Evolutionary conservation across 257 asterid species (phyloP).

Genomic region (Nicotiana sylvestris): DNA sequence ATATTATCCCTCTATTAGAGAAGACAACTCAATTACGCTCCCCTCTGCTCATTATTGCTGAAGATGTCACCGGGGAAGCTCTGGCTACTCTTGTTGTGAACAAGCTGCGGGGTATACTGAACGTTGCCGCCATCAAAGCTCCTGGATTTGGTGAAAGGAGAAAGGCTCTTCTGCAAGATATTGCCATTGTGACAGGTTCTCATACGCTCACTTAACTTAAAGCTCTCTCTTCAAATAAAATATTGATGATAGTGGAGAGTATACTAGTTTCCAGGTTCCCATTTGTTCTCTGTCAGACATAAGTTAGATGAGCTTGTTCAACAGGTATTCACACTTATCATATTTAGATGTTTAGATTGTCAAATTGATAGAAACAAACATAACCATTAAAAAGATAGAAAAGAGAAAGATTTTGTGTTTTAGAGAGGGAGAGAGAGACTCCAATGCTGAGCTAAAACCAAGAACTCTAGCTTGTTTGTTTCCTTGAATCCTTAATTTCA

Average conservation of each 20-base stretch:
- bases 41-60: conserved; percentile 82
- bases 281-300: not conserved
- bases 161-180: conserved; percentile 94
- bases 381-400: not conserved
- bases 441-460: not conserved
- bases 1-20: conserved; percentile 80
- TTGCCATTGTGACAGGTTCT: conserved; percentile 87
- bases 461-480: not conserved
- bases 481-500: not conserved
- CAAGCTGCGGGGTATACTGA: conserved; percentile 86
- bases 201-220: not conserved
- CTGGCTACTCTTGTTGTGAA: conserved; percentile 95
- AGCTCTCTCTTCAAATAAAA: not conserved
- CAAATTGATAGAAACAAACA: not conserved
- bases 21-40: conserved; percentile 82
- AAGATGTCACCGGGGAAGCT: conserved; percentile 96
- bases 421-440: not conserved
- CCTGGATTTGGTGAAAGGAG: conserved; percentile 99
- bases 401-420: not conserved
- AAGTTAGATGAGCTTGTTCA: not conserved
- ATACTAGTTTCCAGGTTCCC: not conserved
- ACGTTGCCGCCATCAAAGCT: conserved; percentile 98
- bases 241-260: not conserved
- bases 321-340: not conserved
- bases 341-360: not conserved